Evolutionary conservation across 345 rosid genomes (phyloP), one percentile per base, ranked within the genome.

Genomic region (Firmiana major): DNA sequence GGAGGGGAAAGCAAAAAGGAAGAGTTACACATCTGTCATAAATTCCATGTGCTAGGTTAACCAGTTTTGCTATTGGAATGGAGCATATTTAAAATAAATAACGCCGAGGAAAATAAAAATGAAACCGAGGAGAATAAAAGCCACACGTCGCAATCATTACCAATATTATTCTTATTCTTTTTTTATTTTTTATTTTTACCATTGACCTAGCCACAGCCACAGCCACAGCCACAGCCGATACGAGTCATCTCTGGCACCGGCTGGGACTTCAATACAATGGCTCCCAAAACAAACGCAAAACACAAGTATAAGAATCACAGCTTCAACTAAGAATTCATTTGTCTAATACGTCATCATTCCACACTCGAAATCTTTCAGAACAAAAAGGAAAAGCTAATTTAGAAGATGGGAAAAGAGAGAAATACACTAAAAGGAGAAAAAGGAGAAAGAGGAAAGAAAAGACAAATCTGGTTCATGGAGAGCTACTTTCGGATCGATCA

Each of bases 401-500:
- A 57, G 71, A 42, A 66, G 16, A 66, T 26, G 4, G 24, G 49
- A 76, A 63, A 55, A 19, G 34, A 54, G 7, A 42, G 40, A 15
- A 9, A n/a, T 77, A 58, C 34, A 54, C 40, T 36, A 28, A 16
- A 34, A 55, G 19, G 0, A 22, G 9, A 36, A 34, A 59, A 63
- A 1, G 54, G n/a, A 6, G 55, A 22, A 1, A 11, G 42, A 58
- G 26, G 65, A 48, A 60, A 48, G 31, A 45, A 13, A 5, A 16
- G 36, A 70, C 19, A 77, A 49, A 46, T 71, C 75, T 22, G 69
- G 48, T 80, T 83, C 81, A 88, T 51, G 86, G 85, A 63, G 88
- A 85, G 72, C 75, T 79, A 77, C 78, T 83, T 63, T 84, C 85
- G 60, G 89, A 84, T 78, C 86, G 89, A 81, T 89, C 91, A 71